Evolutionary conservation across 2,329 filamentous ascomycete species (phyloP), one percentile per base, ranked within the genome.

Genomic region (Ambrosiella beaveri): DNA sequence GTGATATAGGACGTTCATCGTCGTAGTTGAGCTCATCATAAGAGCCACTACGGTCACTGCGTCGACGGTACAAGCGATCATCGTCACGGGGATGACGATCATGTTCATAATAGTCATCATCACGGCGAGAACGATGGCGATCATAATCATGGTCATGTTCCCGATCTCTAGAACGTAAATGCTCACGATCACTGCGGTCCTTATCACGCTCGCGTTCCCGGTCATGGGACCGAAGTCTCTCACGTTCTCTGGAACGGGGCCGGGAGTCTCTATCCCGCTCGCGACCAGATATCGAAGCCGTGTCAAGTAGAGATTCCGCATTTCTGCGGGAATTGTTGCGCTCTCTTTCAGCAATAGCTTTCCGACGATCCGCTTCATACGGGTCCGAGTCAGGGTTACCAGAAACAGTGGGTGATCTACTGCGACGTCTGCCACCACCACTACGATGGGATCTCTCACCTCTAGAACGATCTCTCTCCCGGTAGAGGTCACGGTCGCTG

Each of bases 351-450:
- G 90, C 89, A 67, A 93, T 90, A 49, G 91, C 91, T 69, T 91
- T 93, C 65, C 89, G 85, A 63, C 93, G 83, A 68, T 98, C 93
- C 61, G 90, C 93, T 71, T 97, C 93, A 70, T 98, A 98, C 17
- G 88, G 81, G 71, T 98, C 90, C 60, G 81, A 80, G 70, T 97
- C 93, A 44, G 51, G 51, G 38, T 57, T 54, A 54, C 55, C 55
- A 53, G 54, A 49, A 15, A 49, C 54, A 41, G 59, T 58, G n/a
- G 89, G 90, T 64, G 85, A 90, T 65, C 89, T 88, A 67, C 87
- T 94, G 7, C 56, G 57, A 64, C 81, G 80, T 64, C 87, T 75
- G 64, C 72, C 71, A 66, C 74, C 73, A 39, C 61, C 59, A 56
- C 56, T 59, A 63, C 80, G 79, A 69, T 82, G 79, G 71, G 78